These are phyloP conservation scores for Vicia sativa DNA, from an alignment of 306 rosid species.

Conservation along the genomic window DNA sequence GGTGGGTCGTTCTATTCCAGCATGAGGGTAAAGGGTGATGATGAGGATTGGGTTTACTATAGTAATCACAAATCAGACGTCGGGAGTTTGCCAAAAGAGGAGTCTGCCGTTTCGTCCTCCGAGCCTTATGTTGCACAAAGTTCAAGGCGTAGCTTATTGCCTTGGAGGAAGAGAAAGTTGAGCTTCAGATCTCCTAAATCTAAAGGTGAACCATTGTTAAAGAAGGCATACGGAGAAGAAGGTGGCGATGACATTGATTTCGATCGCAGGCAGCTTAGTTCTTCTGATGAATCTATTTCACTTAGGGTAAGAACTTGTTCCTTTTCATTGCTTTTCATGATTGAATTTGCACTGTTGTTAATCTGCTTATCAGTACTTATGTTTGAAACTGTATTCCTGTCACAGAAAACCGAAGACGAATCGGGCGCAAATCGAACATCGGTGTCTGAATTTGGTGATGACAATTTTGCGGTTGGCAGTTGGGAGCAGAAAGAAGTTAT, in stretches of 20 bases:
- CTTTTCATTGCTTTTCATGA: constrained; percentile 26
- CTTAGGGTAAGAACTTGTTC: constrained; percentile 61
- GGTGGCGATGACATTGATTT: constrained; percentile 99
- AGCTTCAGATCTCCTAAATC: constrained; percentile 97
- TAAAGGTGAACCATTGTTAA: constrained; percentile 91
- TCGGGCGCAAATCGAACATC: constrained; percentile 78
- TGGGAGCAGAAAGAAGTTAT: constrained; percentile 92
- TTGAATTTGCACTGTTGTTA: constrained; percentile 31
- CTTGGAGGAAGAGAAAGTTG: constrained; percentile 99
- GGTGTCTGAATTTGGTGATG: constrained; percentile 94
- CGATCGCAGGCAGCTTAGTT: constrained; percentile 96
- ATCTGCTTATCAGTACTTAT: constrained; percentile 30
- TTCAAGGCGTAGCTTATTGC: constrained; percentile 82
- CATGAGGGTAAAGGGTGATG: constrained; percentile 57
- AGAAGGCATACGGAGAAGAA: constrained; percentile 97
- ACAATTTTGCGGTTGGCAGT: constrained; percentile 85
- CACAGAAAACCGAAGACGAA: constrained; percentile 77
- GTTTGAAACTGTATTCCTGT: constrained; percentile 46
- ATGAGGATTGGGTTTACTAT: constrained; percentile 90
- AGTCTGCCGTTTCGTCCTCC: constrained; percentile 55
- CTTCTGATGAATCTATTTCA: constrained; percentile 84
- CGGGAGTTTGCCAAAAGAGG: constrained; percentile 61
- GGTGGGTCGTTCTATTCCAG: constrained; percentile 75
- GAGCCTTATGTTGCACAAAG: constrained; percentile 62
- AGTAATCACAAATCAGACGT: constrained; percentile 80